Evolutionary conservation across 257 asterid genomes (phyloP).

Genomic region (Cinchona pubescens): DNA sequence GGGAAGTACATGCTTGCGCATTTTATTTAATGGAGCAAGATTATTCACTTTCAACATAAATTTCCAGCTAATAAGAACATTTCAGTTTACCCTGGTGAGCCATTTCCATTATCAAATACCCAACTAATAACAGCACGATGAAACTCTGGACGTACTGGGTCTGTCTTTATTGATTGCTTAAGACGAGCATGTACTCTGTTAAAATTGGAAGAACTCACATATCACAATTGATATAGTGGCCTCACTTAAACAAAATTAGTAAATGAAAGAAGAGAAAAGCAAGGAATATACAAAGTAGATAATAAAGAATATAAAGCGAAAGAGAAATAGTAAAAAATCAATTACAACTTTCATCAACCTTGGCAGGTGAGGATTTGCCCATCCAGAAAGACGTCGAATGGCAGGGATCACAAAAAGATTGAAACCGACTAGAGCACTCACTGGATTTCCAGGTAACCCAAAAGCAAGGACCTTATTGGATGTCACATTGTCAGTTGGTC

Average conservation of each 20-base stretch:
- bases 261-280: conserved; percentile 10
- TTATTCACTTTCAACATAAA: not conserved
- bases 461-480: conserved; percentile 73
- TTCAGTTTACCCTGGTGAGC: conserved; percentile 58
- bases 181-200: conserved; percentile 82
- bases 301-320: conserved; percentile 12
- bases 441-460: conserved; percentile 99
- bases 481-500: conserved; percentile 33
- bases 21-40: not conserved
- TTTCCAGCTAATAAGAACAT: not conserved
- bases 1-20: no score
- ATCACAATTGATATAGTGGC: conserved; percentile 19
- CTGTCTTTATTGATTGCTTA: conserved; percentile 74
- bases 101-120: conserved; percentile 55
- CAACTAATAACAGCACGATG: conserved; percentile 76
- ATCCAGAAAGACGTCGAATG: conserved; percentile 82
- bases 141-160: conserved; percentile 68
- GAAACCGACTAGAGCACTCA: conserved; percentile 91
- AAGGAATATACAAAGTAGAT: not conserved
- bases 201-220: conserved; percentile 10
- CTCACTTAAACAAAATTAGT: conserved; percentile 17
- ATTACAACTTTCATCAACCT: conserved; percentile 50
- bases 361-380: conserved; percentile 77
- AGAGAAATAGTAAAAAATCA: conserved; percentile 15
- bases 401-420: conserved; percentile 90